Evolutionary conservation across 768 basidiomycete species (phyloP).

Genomic region (Lactarius quietus): DNA sequence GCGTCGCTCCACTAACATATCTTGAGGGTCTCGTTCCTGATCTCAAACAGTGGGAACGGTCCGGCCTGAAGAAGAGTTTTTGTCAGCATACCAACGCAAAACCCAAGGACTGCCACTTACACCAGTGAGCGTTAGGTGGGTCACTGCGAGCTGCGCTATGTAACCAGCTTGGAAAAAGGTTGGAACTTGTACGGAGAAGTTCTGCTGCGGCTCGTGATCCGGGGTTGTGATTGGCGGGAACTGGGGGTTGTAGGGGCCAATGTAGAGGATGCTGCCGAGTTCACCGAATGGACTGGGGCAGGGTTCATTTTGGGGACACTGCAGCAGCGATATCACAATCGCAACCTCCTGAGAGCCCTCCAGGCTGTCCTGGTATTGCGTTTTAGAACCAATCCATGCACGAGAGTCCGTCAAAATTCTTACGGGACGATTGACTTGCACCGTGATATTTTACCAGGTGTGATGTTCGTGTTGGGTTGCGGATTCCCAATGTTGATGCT

Average conservation of each 20-base stretch:
- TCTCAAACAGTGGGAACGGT: constrained; percentile 5
- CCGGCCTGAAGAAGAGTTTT: constrained; percentile 7
- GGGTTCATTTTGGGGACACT: constrained; percentile 27
- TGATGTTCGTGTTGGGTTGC: constrained; percentile 26
- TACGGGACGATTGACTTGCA: constrained; percentile 37
- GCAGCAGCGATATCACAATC: constrained; percentile 33
- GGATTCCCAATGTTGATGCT: constrained; percentile 35
- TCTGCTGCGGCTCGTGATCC: constrained; percentile 29
- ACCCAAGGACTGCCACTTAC: constrained; percentile 5
- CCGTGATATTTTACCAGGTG: constrained; percentile 33
- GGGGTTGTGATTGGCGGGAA: constrained; percentile 20
- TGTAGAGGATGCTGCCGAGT: constrained; percentile 34
- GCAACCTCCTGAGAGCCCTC: constrained; percentile 35
- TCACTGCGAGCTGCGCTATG: constrained; percentile 8
- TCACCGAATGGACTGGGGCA: constrained; percentile 26
- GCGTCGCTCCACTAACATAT: background rate
- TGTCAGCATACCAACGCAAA: background rate
- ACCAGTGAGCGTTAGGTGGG: constrained; percentile 18
- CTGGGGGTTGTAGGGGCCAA: constrained; percentile 31
- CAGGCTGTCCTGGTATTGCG: constrained; percentile 30
- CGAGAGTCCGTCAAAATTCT: background rate
- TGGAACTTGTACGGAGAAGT: constrained; percentile 32
- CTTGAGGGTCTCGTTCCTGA: constrained; percentile 16
- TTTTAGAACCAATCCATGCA: background rate
- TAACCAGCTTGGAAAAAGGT: background rate